Evolutionary conservation across 1,139 yeast genomes (phyloP).

Genomic region (Kurtzmaniella quercitrusa): DNA sequence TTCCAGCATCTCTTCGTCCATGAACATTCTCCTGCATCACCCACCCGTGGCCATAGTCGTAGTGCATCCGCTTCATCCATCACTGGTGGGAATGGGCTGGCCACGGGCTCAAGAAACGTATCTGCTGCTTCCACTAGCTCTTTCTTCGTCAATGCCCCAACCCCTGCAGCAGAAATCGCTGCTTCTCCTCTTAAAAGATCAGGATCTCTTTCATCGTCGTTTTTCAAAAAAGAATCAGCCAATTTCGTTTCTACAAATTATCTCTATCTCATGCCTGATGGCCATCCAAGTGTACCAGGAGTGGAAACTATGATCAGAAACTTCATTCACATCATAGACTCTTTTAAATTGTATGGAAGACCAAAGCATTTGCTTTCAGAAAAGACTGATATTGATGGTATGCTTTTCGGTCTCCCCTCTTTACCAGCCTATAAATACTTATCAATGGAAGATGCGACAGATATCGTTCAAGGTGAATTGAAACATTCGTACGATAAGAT

Average conservation of each 20-base stretch:
- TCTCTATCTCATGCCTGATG: conserved; percentile 48
- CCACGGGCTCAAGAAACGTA: conserved; percentile 1
- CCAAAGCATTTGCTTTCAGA: conserved; percentile 47
- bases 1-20: conserved; percentile 28
- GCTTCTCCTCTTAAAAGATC: conserved; percentile 13
- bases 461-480: conserved; percentile 28
- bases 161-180: conserved; percentile 14
- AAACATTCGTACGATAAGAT: conserved; percentile 23
- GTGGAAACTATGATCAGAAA: conserved; percentile 55
- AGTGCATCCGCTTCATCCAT: conserved; percentile 4
- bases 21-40: conserved; percentile 3
- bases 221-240: conserved; percentile 21
- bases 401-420: conserved; percentile 54
- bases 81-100: background rate
- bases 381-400: conserved; percentile 39
- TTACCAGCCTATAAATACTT: conserved; percentile 52
- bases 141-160: conserved; percentile 23
- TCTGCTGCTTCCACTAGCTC: conserved; percentile 11
- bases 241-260: conserved; percentile 33
- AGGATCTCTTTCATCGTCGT: conserved; percentile 8
- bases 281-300: conserved; percentile 55
- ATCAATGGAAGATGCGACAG: conserved; percentile 34
- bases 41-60: background rate
- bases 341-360: conserved; percentile 53
- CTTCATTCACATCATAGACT: conserved; percentile 49